phyloP scores from a whole-genome alignment of 2,329 filamentous ascomycete genomes.

The Hypoxylon sp. region DNA sequence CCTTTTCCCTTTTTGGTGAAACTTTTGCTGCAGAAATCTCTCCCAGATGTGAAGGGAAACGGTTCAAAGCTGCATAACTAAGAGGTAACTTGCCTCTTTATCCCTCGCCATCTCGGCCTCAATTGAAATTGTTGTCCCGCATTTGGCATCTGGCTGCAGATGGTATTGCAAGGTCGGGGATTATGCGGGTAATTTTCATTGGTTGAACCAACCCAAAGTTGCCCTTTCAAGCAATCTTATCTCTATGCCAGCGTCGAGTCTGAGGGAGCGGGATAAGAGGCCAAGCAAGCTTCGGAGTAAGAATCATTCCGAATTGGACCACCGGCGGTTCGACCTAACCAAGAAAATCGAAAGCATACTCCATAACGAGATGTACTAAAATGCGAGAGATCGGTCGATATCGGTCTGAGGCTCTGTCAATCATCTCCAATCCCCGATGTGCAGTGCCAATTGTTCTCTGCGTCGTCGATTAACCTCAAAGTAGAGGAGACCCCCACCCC shows the following conservation, averaged over 20 bases:
- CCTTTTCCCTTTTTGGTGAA: not conserved
- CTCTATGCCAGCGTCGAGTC: not conserved
- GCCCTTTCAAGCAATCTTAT: not conserved
- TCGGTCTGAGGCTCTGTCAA: too few relatives aligned
- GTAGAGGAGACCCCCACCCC: too few relatives aligned
- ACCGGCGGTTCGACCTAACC: too few relatives aligned
- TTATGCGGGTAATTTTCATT: not conserved
- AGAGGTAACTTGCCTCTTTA: not conserved
- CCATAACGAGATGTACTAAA: too few relatives aligned
- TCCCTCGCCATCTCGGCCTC: not conserved
- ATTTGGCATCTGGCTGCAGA: not conserved
- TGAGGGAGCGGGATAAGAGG: not conserved
- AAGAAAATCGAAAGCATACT: too few relatives aligned
- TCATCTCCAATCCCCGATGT: too few relatives aligned
- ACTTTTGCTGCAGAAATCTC: not conserved
- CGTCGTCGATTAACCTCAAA: too few relatives aligned
- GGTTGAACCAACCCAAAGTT: not conserved
- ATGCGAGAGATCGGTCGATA: too few relatives aligned
- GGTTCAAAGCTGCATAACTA: not conserved
- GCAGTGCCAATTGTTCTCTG: too few relatives aligned
- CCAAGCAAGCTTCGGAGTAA: not conserved
- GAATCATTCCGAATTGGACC: not conserved
- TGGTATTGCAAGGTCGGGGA: not conserved
- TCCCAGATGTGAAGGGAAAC: not conserved
- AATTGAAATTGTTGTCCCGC: not conserved